A percentile compares a stretch with the other conserved stretches of the same genome.
Evolutionary conservation across 805 yeast species (phyloP).

Genomic region (Ogataea corticis): DNA sequence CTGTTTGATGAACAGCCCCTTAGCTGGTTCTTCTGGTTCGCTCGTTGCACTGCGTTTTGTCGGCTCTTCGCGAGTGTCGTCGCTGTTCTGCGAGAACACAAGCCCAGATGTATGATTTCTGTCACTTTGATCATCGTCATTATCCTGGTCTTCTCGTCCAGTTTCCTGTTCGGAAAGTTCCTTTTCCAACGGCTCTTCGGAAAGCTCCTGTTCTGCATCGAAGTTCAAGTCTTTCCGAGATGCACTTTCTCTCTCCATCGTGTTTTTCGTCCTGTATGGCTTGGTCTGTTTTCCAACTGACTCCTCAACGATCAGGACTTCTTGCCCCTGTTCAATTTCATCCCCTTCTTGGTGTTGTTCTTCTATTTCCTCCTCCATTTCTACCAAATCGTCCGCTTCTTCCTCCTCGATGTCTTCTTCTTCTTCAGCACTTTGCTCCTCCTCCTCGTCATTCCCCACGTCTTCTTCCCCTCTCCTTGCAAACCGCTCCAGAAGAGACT

Average conservation of each 20-base stretch:
- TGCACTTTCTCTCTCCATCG: constrained; percentile 1
- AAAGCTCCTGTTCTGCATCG: constrained; percentile 11
- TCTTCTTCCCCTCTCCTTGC: background rate
- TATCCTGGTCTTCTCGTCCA: too few species aligned
- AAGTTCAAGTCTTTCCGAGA: too few species aligned
- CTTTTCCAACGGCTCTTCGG: background rate
- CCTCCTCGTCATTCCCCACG: background rate
- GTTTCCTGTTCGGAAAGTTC: background rate
- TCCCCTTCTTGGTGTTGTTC: constrained; percentile 5
- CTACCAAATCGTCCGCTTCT: constrained; percentile 7
- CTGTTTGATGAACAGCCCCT: too few species aligned
- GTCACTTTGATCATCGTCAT: too few species aligned
- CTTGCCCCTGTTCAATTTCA: constrained; percentile 8
- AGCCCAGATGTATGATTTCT: too few species aligned
- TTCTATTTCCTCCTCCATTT: constrained; percentile 9
- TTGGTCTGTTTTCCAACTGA: too few species aligned
- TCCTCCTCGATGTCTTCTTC: constrained; percentile 6
- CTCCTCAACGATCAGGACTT: too few species aligned
- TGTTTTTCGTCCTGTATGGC: too few species aligned
- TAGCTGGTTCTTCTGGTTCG: too few species aligned
- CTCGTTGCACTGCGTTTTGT: too few species aligned
- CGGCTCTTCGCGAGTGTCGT: too few species aligned
- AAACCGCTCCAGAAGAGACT: constrained; percentile 7
- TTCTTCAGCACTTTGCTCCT: constrained; percentile 1
- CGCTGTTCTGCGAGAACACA: too few species aligned